Conservation (phyloP, 805 yeast species). For the Saturnispora sekii region DNA sequence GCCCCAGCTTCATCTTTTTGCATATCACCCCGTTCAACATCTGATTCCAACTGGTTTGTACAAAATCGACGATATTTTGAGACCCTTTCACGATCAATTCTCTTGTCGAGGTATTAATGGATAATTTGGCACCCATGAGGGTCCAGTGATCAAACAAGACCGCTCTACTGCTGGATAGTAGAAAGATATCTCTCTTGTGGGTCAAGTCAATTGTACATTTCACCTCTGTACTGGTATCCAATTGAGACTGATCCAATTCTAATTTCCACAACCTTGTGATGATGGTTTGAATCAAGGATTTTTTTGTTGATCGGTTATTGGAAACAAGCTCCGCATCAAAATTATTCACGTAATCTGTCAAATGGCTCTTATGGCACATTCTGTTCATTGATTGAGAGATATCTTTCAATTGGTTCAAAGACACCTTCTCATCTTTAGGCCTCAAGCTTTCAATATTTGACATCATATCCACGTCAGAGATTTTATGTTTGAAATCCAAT, state of each 20-base stretch:
- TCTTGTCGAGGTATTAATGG: slow-evolving; percentile 19
- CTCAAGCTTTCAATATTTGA: slow-evolving; percentile 21
- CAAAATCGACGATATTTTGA: slow-evolving; percentile 22
- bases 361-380: slow-evolving; percentile 13
- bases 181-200: slow-evolving; percentile 24
- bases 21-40: slow-evolving; percentile 22
- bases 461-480: slow-evolving; percentile 19
- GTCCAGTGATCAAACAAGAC: slow-evolving; percentile 27
- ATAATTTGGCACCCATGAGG: slow-evolving; percentile 26
- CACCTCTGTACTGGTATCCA: slow-evolving; percentile 4
- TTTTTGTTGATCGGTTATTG: slow-evolving; percentile 11
- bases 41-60: slow-evolving; percentile 27
- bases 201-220: slow-evolving; percentile 20
- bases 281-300: slow-evolving; percentile 16
- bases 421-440: slow-evolving; percentile 17
- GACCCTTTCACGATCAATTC: slow-evolving; percentile 24
- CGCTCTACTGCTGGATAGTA: slow-evolving; percentile 26
- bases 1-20: slow-evolving; percentile 13
- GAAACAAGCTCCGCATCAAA: slow-evolving; percentile 1
- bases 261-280: slow-evolving; percentile 22
- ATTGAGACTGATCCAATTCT: slow-evolving; percentile 10
- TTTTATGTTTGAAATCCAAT: slow-evolving; percentile 21
- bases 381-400: slow-evolving; percentile 5
- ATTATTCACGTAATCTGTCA: slow-evolving; percentile 13
- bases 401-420: slow-evolving; percentile 15